These are phyloP conservation scores for Hypomyces rosellus DNA, from an alignment of 2,329 filamentous ascomycete genomes.

Conservation along the genomic window DNA sequence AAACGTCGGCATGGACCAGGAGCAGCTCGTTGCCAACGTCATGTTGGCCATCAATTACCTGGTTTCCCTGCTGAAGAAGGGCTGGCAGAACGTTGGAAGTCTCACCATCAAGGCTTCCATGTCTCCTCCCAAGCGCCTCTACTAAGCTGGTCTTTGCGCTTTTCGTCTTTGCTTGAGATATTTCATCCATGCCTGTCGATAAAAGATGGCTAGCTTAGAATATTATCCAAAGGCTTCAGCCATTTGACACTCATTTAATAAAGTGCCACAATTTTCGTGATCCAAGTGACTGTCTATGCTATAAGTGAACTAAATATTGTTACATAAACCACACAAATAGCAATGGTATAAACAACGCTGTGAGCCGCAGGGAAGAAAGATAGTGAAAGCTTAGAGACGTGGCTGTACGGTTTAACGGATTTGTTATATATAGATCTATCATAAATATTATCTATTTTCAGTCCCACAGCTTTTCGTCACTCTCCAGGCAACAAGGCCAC, in stretches of 20 bases:
- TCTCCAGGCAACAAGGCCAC: slow-evolving; percentile 57
- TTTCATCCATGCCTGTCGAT: not conserved
- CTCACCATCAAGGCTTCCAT: slow-evolving; percentile 99
- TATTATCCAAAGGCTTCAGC: slow-evolving; percentile 8
- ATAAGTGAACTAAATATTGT: too few relatives aligned
- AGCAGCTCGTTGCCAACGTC: slow-evolving; percentile 96
- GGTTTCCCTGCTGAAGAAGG: slow-evolving; percentile 99
- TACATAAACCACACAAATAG: too few relatives aligned
- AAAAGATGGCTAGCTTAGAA: slow-evolving; percentile 9
- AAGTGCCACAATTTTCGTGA: not conserved
- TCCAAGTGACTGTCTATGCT: too few relatives aligned
- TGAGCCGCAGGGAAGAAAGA: too few relatives aligned
- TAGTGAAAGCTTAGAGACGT: too few relatives aligned
- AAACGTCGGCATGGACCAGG: slow-evolving; percentile 95
- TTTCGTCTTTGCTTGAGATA: slow-evolving; percentile 11
- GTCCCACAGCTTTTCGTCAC: slow-evolving; percentile 54
- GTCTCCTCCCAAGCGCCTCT: slow-evolving; percentile 96
- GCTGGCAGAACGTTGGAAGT: slow-evolving; percentile 99
- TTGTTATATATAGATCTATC: too few relatives aligned
- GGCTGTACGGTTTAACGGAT: too few relatives aligned
- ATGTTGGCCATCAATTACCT: slow-evolving; percentile 99
- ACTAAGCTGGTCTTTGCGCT: slow-evolving; percentile 53
- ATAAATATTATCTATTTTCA: too few relatives aligned
- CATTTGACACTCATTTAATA: not conserved
- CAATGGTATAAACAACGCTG: too few relatives aligned